These are phyloP conservation scores for Boletus tylopilopsis DNA, from an alignment of 768 basidiomycete genomes.

Conservation along the genomic window DNA sequence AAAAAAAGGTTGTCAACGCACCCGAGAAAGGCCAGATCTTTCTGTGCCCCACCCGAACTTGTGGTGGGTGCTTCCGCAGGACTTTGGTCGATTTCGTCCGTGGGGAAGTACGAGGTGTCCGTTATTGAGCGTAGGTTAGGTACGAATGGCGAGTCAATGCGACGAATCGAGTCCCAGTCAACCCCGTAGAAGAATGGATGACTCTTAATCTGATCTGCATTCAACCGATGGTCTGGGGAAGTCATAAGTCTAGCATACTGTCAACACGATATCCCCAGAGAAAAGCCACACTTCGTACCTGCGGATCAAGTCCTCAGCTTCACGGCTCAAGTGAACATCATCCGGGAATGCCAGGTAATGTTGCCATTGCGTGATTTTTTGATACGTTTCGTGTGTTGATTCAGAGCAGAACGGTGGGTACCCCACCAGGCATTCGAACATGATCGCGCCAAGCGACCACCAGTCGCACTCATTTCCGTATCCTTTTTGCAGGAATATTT, in stretches of 20 bases:
- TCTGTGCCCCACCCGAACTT: slow-evolving; percentile 39
- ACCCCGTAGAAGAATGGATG: slow-evolving; percentile 97
- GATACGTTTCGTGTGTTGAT: slow-evolving; percentile 95
- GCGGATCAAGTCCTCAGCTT: slow-evolving; percentile 86
- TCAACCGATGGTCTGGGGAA: slow-evolving; percentile 73
- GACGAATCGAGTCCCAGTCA: slow-evolving; percentile 84
- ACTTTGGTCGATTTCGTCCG: slow-evolving; percentile 84
- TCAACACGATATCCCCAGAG: slow-evolving; percentile 2
- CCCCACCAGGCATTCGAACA: slow-evolving; percentile 97
- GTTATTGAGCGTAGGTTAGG: slow-evolving; percentile 90
- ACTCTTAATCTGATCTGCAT: slow-evolving; percentile 81
- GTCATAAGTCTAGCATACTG: slow-evolving; percentile 64
- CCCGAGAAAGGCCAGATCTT: slow-evolving; percentile 69
- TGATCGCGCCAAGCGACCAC: slow-evolving; percentile 99
- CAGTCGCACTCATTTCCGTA: slow-evolving; percentile 99
- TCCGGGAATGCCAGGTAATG: slow-evolving; percentile 86
- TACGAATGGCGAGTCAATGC: slow-evolving; percentile 94
- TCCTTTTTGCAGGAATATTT: slow-evolving; percentile 96
- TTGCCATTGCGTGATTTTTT: slow-evolving; percentile 96
- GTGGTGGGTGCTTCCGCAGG: slow-evolving; percentile 44
- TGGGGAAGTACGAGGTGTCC: slow-evolving; percentile 98
- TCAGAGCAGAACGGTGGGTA: slow-evolving; percentile 97
- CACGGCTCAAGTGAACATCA: slow-evolving; percentile 87
- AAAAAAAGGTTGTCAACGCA: slow-evolving; percentile 25
- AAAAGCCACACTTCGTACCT: slow-evolving; percentile 43